Base-by-base conservation (phyloP, 768 basidiomycete genomes). In the Strobilomyces dryophilus region DNA sequence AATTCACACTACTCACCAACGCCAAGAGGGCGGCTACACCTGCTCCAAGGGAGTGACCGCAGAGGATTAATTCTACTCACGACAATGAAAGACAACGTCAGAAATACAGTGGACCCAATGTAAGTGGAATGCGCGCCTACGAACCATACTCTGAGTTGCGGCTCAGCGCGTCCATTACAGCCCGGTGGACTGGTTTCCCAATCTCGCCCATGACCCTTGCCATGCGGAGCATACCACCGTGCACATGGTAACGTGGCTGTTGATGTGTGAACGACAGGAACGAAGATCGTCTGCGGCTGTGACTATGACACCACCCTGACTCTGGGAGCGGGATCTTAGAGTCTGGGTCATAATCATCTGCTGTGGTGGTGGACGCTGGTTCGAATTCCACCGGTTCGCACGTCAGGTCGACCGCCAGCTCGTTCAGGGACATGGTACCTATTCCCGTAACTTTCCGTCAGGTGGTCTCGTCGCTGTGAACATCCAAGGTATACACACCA, bases 361-460 rank as follows among this genome's bases (percentile, higher is more conserved):
- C 51, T 10, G 62, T 52, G 15, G 65, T 55, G 5, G 75, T 77
- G 1, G 63, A 66, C 17, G 80, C 82, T 24, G 82, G 83, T 51
- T 79, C 74, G 56, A 89, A 89, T 20, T 79, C 74, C 37, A 82
- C 83, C 0, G 85, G 79, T 51, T 91, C 86, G 67, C 91, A 92
- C 1, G 89, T 89, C 45, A 92, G 75, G 70, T 92, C 89, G 10
- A 88, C 89, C 15, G 89, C 90, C 5, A 92, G 80, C 68, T 92
- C 90, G 60, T 92, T 92, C 40, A 93, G 73, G 3, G 86, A 87
- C 88, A 92, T 88, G 3, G 91, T 93, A 12, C 90, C 84, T 82
- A 43, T 51, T 49, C 41, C 21, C 52, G 31, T 32, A 46, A 41
- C 2, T 40, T 45, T 48, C 46, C 32, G 47, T 61, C 50, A 55